A percentile compares a stretch with the other conserved stretches of the same genome.
These are phyloP conservation scores for Smittium culicis DNA, from an alignment of 371 early-diverging fungal species.

Conservation along the genomic window DNA sequence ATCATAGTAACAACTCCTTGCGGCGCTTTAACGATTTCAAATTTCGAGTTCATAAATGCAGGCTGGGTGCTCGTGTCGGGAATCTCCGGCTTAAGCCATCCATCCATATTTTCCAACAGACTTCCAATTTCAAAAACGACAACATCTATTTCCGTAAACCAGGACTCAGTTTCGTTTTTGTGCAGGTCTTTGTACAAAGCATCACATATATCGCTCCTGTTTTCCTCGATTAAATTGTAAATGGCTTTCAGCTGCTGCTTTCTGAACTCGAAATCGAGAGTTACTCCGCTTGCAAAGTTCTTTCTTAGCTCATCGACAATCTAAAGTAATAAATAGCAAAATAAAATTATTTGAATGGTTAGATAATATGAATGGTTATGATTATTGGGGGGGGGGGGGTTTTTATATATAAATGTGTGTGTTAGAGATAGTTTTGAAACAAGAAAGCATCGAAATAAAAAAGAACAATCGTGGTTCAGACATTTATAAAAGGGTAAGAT, in stretches of 20 bases:
- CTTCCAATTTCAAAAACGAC: constrained; percentile 48
- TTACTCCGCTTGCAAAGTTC: constrained; percentile 24
- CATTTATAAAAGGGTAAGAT: too few relatives aligned
- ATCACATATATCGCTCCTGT: constrained; percentile 40
- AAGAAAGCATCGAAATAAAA: too few relatives aligned
- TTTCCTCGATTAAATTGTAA: constrained; percentile 46
- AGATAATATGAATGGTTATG: too few relatives aligned
- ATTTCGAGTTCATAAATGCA: constrained; percentile 21
- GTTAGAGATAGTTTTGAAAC: too few relatives aligned
- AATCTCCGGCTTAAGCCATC: constrained; percentile 39
- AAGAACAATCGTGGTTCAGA: too few relatives aligned
- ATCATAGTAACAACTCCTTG: constrained; percentile 59
- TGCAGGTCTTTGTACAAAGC: constrained; percentile 58
- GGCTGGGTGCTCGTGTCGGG: constrained; percentile 32
- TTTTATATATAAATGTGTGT: too few relatives aligned
- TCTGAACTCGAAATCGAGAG: constrained; percentile 25
- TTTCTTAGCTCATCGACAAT: constrained; percentile 1
- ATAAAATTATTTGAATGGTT: too few relatives aligned
- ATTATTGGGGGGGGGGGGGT: too few relatives aligned
- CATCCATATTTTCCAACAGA: constrained; percentile 46
- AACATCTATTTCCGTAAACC: constrained; percentile 33
- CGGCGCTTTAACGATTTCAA: constrained; percentile 53
- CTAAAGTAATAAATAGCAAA: too few relatives aligned
- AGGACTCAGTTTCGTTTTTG: constrained; percentile 32
- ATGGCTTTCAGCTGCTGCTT: constrained; percentile 39